These are phyloP conservation scores for Bretschneidera sinensis DNA, from an alignment of 345 rosid species.

Conservation along the genomic window DNA sequence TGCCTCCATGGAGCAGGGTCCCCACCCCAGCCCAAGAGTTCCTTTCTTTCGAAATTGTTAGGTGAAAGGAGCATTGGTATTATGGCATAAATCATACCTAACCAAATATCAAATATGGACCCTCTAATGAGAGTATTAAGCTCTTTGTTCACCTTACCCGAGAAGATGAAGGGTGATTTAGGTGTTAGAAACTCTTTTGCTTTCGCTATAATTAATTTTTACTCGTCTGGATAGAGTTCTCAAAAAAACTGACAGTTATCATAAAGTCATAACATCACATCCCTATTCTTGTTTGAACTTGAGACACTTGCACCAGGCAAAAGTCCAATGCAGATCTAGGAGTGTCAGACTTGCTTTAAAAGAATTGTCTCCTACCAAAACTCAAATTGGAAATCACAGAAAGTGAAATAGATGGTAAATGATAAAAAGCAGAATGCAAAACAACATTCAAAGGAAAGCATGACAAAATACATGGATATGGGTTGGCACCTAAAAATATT, in stretches of 20 bases:
- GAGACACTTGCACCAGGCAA: slow-evolving; percentile 16
- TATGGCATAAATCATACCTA: too few species aligned
- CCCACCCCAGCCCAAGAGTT: too few species aligned
- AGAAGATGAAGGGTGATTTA: neutral
- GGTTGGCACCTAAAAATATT: neutral
- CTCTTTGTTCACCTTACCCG: neutral
- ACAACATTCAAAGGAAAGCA: neutral
- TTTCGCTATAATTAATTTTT: neutral
- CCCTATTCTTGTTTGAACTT: slow-evolving; percentile 24
- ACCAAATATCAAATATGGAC: neutral
- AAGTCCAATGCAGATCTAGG: slow-evolving; percentile 12
- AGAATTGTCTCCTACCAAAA: neutral
- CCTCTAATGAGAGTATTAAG: slow-evolving; percentile 1
- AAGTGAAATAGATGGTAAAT: neutral
- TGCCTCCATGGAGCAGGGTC: too few species aligned
- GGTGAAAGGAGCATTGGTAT: too few species aligned
- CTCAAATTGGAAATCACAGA: neutral
- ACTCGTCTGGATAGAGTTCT: too few species aligned
- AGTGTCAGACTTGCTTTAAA: slow-evolving; percentile 5
- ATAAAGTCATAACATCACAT: slow-evolving; percentile 15
- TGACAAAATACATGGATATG: neutral
- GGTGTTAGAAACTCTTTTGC: slow-evolving; percentile 3
- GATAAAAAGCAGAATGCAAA: neutral
- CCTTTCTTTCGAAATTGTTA: too few species aligned
- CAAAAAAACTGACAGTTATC: slow-evolving; percentile 8